Conservation (phyloP, 176 grass and related monocot genomes). For the Oryza punctata region DNA sequence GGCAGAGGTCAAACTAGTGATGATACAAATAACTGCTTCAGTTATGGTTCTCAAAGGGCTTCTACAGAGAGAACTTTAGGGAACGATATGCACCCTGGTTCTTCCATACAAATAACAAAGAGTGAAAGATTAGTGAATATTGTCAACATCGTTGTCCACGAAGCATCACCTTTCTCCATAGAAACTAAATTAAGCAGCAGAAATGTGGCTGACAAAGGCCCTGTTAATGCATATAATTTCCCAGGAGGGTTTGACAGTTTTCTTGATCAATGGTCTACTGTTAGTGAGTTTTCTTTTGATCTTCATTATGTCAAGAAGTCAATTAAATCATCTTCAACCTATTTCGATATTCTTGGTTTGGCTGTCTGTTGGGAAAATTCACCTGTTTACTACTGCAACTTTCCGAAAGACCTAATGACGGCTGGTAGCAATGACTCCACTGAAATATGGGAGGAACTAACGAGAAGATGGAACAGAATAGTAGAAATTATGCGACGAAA, state of each 20-base stretch:
- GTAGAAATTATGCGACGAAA: constrained; percentile 66
- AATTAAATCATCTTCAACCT: constrained; percentile 34
- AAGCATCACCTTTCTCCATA: constrained; percentile 42
- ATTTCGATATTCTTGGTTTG: constrained; percentile 85
- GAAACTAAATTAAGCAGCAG: constrained; percentile 19
- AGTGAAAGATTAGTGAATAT: constrained; percentile 13
- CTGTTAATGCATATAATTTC: constrained; percentile 64
- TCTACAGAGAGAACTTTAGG: constrained; percentile 23
- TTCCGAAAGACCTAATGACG: constrained; percentile 72
- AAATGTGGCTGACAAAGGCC: constrained; percentile 60
- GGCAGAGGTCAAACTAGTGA: constrained; percentile 41
- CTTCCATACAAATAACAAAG: constrained; percentile 34
- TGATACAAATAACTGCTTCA: constrained; percentile 32
- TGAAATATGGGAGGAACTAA: constrained; percentile 59
- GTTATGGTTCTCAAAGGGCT: constrained; percentile 40
- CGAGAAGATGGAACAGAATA: constrained; percentile 74
- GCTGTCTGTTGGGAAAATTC: constrained; percentile 93
- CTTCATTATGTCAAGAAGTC: constrained; percentile 76
- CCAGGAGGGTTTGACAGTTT: constrained; percentile 83
- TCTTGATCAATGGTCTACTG: constrained; percentile 69
- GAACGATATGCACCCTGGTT: constrained; percentile 29
- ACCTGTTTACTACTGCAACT: constrained; percentile 82
- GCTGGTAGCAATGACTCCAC: constrained; percentile 40
- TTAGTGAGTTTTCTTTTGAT: constrained; percentile 85
- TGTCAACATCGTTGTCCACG: constrained; percentile 27